A percentile compares a stretch with the other conserved stretches of the same genome.
These are phyloP conservation scores for Gigaspora rosea DNA, from an alignment of 192 early-diverging fungal genomes.

Conservation along the genomic window DNA sequence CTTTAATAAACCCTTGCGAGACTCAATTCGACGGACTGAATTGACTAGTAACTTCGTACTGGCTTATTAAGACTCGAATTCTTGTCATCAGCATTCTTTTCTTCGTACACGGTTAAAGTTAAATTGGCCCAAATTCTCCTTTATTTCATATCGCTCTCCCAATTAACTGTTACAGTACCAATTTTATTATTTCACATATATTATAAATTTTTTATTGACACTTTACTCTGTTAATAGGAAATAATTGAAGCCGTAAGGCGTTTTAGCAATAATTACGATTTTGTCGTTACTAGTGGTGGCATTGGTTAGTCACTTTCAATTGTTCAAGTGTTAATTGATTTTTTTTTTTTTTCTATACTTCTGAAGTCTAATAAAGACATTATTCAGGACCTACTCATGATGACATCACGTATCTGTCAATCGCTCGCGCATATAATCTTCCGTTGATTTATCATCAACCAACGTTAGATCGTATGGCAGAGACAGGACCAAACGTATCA, in stretches of 20 bases:
- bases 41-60: too few species aligned
- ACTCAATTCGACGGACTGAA: too few species aligned
- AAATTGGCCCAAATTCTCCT: too few species aligned
- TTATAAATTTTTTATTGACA: slow-evolving; percentile 19
- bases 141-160: too few species aligned
- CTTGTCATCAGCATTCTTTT: too few species aligned
- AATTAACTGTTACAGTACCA: too few species aligned
- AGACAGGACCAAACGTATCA: slow-evolving; percentile 23
- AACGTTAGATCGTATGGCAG: slow-evolving; percentile 60
- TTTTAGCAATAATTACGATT: slow-evolving; percentile 49
- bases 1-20: too few species aligned
- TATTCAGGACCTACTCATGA: slow-evolving; percentile 60
- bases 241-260: slow-evolving; percentile 52
- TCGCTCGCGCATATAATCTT: slow-evolving; percentile 59
- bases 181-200: not conserved
- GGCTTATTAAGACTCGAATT: too few species aligned
- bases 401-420: slow-evolving; percentile 66
- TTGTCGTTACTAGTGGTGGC: slow-evolving; percentile 76
- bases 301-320: slow-evolving; percentile 50
- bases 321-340: not conserved
- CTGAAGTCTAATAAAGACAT: not conserved
- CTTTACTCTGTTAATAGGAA: slow-evolving; percentile 33
- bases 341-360: not conserved
- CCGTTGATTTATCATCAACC: slow-evolving; percentile 52
- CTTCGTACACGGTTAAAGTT: too few species aligned